Conservation (phyloP, 441 rosid genomes). For the Eruca vesicaria region DNA sequence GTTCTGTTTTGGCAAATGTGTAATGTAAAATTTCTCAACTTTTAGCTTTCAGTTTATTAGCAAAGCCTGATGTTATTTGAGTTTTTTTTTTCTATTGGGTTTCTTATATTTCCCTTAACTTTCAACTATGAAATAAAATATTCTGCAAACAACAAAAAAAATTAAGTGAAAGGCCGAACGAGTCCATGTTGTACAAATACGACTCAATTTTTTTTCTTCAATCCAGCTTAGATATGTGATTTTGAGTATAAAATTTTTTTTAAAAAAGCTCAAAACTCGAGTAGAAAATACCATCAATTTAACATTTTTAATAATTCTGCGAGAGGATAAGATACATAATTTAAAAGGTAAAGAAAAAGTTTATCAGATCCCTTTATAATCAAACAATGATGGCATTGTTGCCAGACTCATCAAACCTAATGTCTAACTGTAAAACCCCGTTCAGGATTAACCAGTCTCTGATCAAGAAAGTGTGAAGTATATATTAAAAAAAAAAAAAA, state of each 20-base stretch:
- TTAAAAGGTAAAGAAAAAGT: background rate
- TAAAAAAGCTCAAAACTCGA: background rate
- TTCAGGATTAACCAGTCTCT: background rate
- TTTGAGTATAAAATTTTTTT: background rate
- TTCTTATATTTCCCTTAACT: too few species aligned
- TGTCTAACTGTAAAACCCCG: slow-evolving; percentile 11
- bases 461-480: slow-evolving; percentile 1
- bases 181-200: too few species aligned
- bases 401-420: slow-evolving; percentile 25
- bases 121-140: too few species aligned
- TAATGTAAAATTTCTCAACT: too few species aligned
- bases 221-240: too few species aligned
- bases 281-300: background rate
- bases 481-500: background rate
- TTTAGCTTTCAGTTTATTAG: too few species aligned
- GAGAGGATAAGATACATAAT: background rate
- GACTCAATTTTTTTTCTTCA: too few species aligned
- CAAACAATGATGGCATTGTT: background rate
- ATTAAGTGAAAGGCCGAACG: too few species aligned
- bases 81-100: background rate
- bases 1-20: background rate
- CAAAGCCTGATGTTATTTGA: background rate
- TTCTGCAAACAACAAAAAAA: too few species aligned
- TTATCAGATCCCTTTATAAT: slow-evolving; percentile 12
- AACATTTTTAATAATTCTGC: background rate